A percentile compares a stretch with the other conserved stretches of the same genome.
Evolutionary conservation across 441 rosid genomes (phyloP).

Genomic region (Pelargonium cotyledonis): DNA sequence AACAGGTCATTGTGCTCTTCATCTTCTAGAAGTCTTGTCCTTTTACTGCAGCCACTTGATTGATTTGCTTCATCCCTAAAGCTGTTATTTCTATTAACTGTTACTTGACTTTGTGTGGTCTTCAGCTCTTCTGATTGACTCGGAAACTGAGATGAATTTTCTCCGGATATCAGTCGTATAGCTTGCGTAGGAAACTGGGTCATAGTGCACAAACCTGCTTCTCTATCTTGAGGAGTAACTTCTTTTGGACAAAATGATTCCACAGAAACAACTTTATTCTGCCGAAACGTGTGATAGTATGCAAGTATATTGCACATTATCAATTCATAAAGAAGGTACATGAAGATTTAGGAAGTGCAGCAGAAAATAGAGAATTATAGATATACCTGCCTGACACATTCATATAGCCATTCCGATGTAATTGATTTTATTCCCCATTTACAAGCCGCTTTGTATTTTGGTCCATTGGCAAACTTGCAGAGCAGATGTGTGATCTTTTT

Average conservation of each 20-base stretch:
- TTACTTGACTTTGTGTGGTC: constrained; percentile 23
- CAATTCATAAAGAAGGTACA: constrained; percentile 13
- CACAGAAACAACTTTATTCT: constrained; percentile 62
- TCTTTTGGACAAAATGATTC: constrained; percentile 70
- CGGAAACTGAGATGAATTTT: constrained; percentile 40
- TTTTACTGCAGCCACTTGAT: constrained; percentile 9
- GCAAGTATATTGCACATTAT: constrained; percentile 6
- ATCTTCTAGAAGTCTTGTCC: constrained; percentile 19
- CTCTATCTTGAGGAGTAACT: constrained; percentile 62
- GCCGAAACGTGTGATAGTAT: constrained; percentile 21
- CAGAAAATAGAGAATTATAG: constrained; percentile 16
- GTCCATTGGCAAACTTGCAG: constrained; percentile 75
- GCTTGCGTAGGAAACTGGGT: constrained; percentile 76
- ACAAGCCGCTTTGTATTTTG: constrained; percentile 72
- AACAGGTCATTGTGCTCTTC: constrained; percentile 19
- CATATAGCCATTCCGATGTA: constrained; percentile 81
- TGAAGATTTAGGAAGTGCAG: constrained; percentile 5
- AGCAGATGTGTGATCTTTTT: constrained; percentile 80
- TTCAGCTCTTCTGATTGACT: constrained; percentile 44
- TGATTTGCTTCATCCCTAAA: constrained; percentile 12
- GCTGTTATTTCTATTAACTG: constrained; percentile 27
- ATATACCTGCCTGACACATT: constrained; percentile 83
- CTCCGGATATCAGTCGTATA: constrained; percentile 40
- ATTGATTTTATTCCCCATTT: constrained; percentile 64
- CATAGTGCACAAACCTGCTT: constrained; percentile 52